Evolutionary conservation across 1,284 basidiomycete genomes (phyloP).

Genomic region (Fomes fomentarius): DNA sequence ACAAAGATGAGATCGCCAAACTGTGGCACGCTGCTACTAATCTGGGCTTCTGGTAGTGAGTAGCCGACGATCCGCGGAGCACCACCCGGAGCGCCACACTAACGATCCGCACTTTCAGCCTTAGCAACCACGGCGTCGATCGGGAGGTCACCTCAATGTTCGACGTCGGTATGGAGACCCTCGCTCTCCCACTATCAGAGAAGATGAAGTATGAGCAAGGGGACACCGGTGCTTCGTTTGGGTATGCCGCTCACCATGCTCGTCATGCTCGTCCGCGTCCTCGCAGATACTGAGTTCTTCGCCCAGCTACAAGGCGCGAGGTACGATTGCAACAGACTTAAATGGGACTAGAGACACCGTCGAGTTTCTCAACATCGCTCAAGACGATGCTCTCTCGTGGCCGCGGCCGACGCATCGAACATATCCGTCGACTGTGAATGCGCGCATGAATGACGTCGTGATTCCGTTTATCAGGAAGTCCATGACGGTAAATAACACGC

Average conservation of each 20-base stretch:
- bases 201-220: slow-evolving; percentile 71
- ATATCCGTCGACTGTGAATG: slow-evolving; percentile 57
- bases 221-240: slow-evolving; percentile 62
- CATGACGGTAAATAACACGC: slow-evolving; percentile 53
- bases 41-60: slow-evolving; percentile 46
- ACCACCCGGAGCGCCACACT: background rate
- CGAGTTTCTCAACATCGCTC: slow-evolving; percentile 70
- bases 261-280: background rate
- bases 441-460: slow-evolving; percentile 52
- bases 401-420: slow-evolving; percentile 52
- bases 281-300: background rate
- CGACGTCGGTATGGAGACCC: slow-evolving; percentile 57
- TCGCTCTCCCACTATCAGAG: slow-evolving; percentile 62
- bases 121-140: slow-evolving; percentile 66
- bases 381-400: slow-evolving; percentile 66
- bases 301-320: slow-evolving; percentile 64
- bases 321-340: slow-evolving; percentile 65
- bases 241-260: slow-evolving; percentile 39
- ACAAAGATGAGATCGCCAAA: slow-evolving; percentile 35
- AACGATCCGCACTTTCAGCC: slow-evolving; percentile 36
- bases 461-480: slow-evolving; percentile 63
- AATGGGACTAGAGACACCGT: slow-evolving; percentile 58
- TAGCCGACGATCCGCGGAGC: slow-evolving; percentile 7
- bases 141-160: slow-evolving; percentile 61
- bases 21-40: slow-evolving; percentile 41